phyloP scores from a whole-genome alignment of 306 rosid genomes.

The Clitoria ternatea region DNA sequence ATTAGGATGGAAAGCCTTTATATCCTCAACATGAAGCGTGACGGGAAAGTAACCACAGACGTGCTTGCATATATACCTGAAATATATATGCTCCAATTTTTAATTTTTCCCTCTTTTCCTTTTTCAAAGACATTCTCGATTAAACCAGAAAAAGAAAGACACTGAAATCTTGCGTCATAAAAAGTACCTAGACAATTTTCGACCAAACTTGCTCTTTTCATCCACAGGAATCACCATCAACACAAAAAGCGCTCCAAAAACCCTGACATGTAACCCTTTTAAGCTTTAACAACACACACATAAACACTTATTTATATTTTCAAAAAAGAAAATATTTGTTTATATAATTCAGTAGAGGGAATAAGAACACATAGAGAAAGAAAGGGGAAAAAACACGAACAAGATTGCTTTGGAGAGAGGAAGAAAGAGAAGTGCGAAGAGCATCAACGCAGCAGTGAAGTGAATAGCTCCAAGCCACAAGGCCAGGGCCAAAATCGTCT shows the following conservation, averaged over 20 bases:
- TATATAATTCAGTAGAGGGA: too few species aligned
- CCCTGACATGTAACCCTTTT: conserved; percentile 39
- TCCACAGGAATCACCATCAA: conserved; percentile 59
- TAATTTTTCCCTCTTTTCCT: neutral
- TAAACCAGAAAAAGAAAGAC: neutral
- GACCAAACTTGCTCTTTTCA: conserved; percentile 54
- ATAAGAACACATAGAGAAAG: too few species aligned
- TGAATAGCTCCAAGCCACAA: conserved; percentile 83
- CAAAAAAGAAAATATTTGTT: too few species aligned
- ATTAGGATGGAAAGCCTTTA: conserved; percentile 64
- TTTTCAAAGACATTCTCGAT: neutral
- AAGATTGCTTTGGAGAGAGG: conserved; percentile 53
- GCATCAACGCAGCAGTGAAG: conserved; percentile 39
- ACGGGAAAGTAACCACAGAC: conserved; percentile 76
- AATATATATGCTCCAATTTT: conserved; percentile 10
- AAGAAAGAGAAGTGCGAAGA: conserved; percentile 56
- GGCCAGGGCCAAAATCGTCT: conserved; percentile 39
- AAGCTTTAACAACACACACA: neutral
- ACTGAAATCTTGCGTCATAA: neutral
- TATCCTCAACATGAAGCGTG: conserved; percentile 75
- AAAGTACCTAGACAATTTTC: conserved; percentile 50
- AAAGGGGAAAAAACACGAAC: conserved; percentile 34
- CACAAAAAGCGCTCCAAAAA: conserved; percentile 53
- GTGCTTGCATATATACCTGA: conserved; percentile 76
- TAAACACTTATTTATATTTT: too few species aligned